Conservation (phyloP, 140 eudicot species). For the Eryngium alpinum region DNA sequence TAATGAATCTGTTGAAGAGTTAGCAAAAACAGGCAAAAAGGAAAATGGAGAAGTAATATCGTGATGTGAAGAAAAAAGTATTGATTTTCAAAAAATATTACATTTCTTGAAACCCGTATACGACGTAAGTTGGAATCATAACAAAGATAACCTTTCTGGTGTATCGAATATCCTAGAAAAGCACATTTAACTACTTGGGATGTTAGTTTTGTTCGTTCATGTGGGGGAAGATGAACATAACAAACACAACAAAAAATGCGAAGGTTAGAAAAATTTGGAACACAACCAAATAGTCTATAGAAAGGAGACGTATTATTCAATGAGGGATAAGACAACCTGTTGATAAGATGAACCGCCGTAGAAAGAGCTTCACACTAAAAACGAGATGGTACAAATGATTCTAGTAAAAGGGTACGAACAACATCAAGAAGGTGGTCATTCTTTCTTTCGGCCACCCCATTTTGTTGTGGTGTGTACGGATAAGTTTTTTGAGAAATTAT, state of each 20-base stretch:
- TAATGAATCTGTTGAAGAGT: no score
- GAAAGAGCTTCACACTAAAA: no score
- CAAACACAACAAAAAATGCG: no score
- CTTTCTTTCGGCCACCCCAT: background rate
- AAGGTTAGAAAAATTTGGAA: no score
- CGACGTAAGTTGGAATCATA: background rate
- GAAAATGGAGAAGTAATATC: background rate
- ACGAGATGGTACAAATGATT: conserved; percentile 3
- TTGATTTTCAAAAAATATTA: background rate
- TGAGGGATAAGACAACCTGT: no score
- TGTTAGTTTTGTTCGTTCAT: background rate
- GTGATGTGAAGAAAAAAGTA: no score
- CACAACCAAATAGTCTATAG: no score
- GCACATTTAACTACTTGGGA: background rate
- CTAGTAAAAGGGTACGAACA: background rate
- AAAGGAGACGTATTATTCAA: no score
- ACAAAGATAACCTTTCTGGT: background rate
- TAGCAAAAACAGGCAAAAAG: no score
- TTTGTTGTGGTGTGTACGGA: conserved; percentile 18
- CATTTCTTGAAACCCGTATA: background rate
- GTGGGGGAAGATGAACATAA: background rate
- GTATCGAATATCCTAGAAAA: background rate
- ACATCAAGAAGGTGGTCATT: background rate
- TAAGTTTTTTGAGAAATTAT: conserved; percentile 11
- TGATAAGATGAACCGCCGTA: no score